phyloP scores from a whole-genome alignment of 257 asterid species.

The Thymus quinquecostatus region DNA sequence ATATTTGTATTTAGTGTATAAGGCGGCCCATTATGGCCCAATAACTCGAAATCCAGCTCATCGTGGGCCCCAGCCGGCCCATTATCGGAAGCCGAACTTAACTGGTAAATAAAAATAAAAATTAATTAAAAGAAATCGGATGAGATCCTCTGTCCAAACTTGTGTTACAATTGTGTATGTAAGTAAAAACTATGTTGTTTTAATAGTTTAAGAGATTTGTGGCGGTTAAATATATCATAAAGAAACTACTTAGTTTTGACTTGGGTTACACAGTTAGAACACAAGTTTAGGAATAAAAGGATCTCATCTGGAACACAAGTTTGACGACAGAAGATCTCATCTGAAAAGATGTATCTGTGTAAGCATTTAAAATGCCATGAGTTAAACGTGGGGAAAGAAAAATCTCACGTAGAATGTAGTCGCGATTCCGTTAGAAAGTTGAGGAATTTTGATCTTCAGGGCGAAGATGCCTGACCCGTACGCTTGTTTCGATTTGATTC shows the following conservation, averaged over 20 bases:
- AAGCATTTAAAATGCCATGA: background rate
- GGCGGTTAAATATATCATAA: too few species aligned
- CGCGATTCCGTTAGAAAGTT: background rate
- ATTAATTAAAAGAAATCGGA: too few species aligned
- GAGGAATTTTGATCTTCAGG: constrained; percentile 19
- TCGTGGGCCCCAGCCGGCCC: background rate
- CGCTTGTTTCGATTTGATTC: constrained; percentile 19
- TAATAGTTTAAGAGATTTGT: too few species aligned
- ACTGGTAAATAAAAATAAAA: background rate
- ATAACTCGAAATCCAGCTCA: constrained; percentile 30
- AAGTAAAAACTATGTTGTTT: too few species aligned
- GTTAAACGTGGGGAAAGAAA: background rate
- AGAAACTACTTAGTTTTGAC: too few species aligned
- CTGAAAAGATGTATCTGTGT: background rate
- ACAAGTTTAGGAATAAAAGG: too few species aligned
- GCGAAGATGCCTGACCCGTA: background rate
- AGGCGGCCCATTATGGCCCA: constrained; percentile 10
- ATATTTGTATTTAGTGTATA: constrained; percentile 15
- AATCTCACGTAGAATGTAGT: constrained; percentile 28
- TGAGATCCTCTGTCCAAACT: too few species aligned
- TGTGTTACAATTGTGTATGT: too few species aligned
- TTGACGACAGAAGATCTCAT: too few species aligned
- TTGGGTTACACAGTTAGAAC: too few species aligned
- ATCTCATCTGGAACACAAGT: too few species aligned
- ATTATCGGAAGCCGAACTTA: constrained; percentile 8